These are phyloP conservation scores for Globisporangium paddicum DNA, from an alignment of 352 stramenopile species.

Conservation along the genomic window DNA sequence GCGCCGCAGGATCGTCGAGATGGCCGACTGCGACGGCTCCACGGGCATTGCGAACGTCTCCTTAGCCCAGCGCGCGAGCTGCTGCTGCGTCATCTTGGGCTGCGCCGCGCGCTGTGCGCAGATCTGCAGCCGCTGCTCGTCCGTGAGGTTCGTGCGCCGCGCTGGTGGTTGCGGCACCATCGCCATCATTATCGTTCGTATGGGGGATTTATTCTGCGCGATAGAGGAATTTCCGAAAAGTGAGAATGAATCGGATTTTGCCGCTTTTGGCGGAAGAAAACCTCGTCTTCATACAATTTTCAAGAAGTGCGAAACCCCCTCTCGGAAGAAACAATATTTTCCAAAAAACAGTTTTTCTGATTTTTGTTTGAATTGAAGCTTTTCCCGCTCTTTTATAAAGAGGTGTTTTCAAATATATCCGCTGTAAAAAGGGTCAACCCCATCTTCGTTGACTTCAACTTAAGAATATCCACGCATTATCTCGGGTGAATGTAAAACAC, in stretches of 20 bases:
- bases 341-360: not conserved
- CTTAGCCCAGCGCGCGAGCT: conserved; percentile 11
- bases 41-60: conserved; percentile 6
- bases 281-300: not conserved
- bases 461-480: not conserved
- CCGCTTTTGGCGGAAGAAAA: too few relatives aligned
- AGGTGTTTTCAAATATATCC: not conserved
- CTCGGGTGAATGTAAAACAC: not conserved
- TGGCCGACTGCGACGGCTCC: conserved; percentile 12
- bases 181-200: not conserved
- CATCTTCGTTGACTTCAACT: not conserved
- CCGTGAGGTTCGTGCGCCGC: conserved; percentile 4
- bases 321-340: not conserved
- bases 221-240: conserved; percentile 6
- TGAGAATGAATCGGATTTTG: too few relatives aligned
- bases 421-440: not conserved
- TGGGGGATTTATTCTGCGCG: not conserved
- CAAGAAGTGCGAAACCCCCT: not conserved
- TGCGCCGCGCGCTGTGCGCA: conserved; percentile 4
- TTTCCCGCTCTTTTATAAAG: not conserved
- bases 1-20: conserved; percentile 12
- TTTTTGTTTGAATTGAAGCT: not conserved
- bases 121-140: conserved; percentile 9
- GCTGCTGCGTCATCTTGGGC: conserved; percentile 15
- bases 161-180: not conserved